Percentiles rank a stretch among this genome's conserved stretches.
Evolutionary conservation across 2,329 filamentous ascomycete species (phyloP).

Genomic region (Dichotomopilus funicola): DNA sequence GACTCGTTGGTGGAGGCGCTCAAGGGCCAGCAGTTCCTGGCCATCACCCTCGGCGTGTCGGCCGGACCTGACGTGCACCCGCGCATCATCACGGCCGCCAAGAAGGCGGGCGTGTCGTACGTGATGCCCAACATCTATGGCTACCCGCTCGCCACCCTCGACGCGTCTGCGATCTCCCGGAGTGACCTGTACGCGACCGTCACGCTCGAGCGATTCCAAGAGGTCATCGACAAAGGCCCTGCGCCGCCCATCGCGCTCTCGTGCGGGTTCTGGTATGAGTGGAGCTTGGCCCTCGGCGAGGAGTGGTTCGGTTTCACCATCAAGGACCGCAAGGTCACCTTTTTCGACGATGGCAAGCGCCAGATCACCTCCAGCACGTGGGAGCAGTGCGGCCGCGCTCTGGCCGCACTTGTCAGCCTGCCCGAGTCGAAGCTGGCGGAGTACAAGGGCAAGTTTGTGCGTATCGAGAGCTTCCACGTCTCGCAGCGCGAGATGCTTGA

Average conservation of each 20-base stretch:
- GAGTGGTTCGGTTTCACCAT: conserved; percentile 24
- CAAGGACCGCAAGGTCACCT: conserved; percentile 13
- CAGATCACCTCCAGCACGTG: conserved; percentile 54
- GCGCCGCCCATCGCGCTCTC: conserved; percentile 28
- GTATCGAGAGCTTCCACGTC: conserved; percentile 50
- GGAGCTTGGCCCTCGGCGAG: conserved; percentile 33
- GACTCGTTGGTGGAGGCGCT: conserved; percentile 12
- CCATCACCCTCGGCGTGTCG: conserved; percentile 41
- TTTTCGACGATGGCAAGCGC: conserved; percentile 52
- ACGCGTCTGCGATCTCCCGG: too few relatives aligned
- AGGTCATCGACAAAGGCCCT: conserved; percentile 34
- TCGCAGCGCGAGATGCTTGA: conserved; percentile 61
- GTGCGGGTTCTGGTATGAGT: conserved; percentile 49
- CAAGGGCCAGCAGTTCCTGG: conserved; percentile 32
- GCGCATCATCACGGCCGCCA: conserved; percentile 44
- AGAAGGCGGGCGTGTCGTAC: conserved; percentile 43
- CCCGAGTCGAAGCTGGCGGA: conserved; percentile 16
- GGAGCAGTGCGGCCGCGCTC: conserved; percentile 40
- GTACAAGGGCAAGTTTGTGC: conserved; percentile 40
- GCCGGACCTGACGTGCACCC: conserved; percentile 37
- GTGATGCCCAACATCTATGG: conserved; percentile 45
- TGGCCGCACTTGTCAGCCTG: conserved; percentile 41
- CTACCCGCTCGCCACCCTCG: conserved; percentile 25
- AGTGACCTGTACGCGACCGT: conserved; percentile 18
- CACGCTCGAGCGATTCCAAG: conserved; percentile 24